Evolutionary conservation across 345 rosid genomes (phyloP), one percentile per base, ranked within the genome.

Genomic region (Camelina sativa): DNA sequence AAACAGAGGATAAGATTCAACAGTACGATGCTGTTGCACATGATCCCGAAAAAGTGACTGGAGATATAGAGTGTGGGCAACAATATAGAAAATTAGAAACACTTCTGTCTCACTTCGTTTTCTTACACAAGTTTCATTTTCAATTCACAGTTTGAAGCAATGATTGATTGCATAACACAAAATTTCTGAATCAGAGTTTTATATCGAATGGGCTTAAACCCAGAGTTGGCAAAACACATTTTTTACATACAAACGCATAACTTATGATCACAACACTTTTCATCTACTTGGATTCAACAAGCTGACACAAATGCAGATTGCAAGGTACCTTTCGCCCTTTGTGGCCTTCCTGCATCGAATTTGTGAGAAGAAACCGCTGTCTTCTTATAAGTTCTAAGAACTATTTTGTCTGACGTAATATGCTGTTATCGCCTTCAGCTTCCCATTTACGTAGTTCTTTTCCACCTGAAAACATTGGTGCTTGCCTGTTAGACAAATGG

Each of bases 361-460:
- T 11, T 6, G 8, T 11, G 15, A n/a, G 69, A 30, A 17, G 65
- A 58, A 16, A 11, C 16, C 64, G 10, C 1, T 28, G 19, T 47
- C 62, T 38, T 50, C 67, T 37, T 22, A 32, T 22, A 55, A 7
- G 16, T 48, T 65, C 72, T 23, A 61, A 55, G 60, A 65, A 66
- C 60, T 13, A 35, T 65, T 4, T 76, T 74, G 44, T 52, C 58
- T 81, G 65, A 84, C 79, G 82, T 89, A 95, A 84, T 95, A 95
- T 19, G 98, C 99, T 66, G 98, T 95, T 65, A 92, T 77, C 53
- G 96, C 96, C 86, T 95, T 92, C 71, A 89, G 80, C 85, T 81
- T 92, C 66, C 97, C 97, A 66, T 92, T 85, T 84, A 95, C 74
- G 76, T 79, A 90, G 86, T 90, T 95, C 72, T 83, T 86, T 84